These are phyloP conservation scores for Euptelea pleiosperma DNA, from an alignment of 164 flowering plant species.

Conservation along the genomic window DNA sequence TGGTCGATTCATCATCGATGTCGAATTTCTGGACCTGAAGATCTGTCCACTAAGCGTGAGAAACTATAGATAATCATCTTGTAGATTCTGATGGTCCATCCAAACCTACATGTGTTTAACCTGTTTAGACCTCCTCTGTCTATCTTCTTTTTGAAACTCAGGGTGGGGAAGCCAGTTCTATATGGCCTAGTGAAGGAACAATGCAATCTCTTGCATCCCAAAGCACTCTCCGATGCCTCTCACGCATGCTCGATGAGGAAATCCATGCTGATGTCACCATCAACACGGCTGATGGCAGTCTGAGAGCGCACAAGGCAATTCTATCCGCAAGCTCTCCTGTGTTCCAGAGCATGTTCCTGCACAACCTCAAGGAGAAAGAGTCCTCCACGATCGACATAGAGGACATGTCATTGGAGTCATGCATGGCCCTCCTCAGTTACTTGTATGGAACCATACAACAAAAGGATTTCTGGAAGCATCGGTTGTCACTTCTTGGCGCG, in stretches of 20 bases:
- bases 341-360: conserved; percentile 78
- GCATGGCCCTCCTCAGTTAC: conserved; percentile 67
- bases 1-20: conserved; percentile 82
- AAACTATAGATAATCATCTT: conserved; percentile 3
- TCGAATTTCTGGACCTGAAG: conserved; percentile 87
- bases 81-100: not conserved
- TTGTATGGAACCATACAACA: conserved; percentile 80
- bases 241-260: conserved; percentile 79
- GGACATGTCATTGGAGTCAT: conserved; percentile 78
- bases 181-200: conserved; percentile 67
- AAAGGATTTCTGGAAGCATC: conserved; percentile 83
- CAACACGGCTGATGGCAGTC: conserved; percentile 56
- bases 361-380: conserved; percentile 74
- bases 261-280: conserved; percentile 85
- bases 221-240: conserved; percentile 58
- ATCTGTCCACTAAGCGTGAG: conserved; percentile 61
- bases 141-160: conserved; percentile 17
- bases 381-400: conserved; percentile 71
- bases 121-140: no score
- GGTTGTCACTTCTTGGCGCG: conserved; percentile 70
- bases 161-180: conserved; percentile 68
- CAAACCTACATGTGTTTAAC: no score
- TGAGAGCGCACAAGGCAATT: conserved; percentile 79
- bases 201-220: conserved; percentile 46
- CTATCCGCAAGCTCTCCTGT: conserved; percentile 83